Evolutionary conservation across 2,329 filamentous ascomycete species (phyloP).

Genomic region (Cladobotryum protrusum): DNA sequence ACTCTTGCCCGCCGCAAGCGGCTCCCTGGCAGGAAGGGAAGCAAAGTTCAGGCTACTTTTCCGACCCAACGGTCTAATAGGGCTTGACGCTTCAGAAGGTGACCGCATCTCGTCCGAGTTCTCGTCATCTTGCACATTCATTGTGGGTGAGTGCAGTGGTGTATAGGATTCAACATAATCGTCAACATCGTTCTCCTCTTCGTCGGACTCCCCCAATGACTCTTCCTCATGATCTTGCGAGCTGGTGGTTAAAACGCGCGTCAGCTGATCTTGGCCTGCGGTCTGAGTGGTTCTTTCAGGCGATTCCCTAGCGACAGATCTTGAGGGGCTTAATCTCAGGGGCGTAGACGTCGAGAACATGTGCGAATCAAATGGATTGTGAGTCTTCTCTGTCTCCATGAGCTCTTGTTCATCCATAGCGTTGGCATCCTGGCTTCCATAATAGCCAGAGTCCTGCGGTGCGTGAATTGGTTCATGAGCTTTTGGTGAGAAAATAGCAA

Average conservation of each 20-base stretch:
- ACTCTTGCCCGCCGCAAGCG: constrained; percentile 76
- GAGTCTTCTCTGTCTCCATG: constrained; percentile 15
- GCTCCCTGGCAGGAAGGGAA: constrained; percentile 84
- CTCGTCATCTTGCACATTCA: not conserved
- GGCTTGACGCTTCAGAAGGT: constrained; percentile 65
- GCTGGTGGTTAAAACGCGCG: constrained; percentile 13
- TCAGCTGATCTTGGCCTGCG: constrained; percentile 39
- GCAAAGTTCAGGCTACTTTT: constrained; percentile 97
- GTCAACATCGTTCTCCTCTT: constrained; percentile 11
- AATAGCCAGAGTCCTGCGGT: constrained; percentile 60
- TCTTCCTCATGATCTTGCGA: not conserved
- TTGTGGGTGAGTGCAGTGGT: not conserved
- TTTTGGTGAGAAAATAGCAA: constrained; percentile 25
- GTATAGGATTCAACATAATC: not conserved
- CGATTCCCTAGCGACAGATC: constrained; percentile 24
- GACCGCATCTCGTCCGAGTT: constrained; percentile 40
- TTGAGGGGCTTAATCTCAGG: constrained; percentile 19
- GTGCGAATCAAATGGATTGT: constrained; percentile 16
- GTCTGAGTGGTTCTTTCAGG: constrained; percentile 36
- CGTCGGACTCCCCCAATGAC: constrained; percentile 6
- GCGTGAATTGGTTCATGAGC: constrained; percentile 17
- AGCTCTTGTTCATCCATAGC: constrained; percentile 20
- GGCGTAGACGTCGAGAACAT: constrained; percentile 15
- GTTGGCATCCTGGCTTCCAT: constrained; percentile 53
- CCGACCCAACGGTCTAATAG: constrained; percentile 68